Evolutionary conservation across 305 asterid species (phyloP).

Genomic region (Fraxinus albicans): DNA sequence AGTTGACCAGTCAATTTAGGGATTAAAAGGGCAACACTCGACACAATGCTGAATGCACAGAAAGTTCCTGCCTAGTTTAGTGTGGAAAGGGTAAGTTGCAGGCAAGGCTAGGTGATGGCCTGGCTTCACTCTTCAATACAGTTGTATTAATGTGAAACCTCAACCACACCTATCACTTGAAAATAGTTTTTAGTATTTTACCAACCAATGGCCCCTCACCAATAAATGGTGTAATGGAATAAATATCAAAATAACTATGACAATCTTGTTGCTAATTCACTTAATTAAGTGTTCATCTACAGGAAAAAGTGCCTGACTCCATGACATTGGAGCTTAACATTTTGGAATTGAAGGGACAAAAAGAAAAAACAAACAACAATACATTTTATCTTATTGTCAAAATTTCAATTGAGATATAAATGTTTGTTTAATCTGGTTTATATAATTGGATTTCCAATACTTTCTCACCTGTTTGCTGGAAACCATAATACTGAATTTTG

Average conservation of each 20-base stretch:
- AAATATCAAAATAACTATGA: not conserved
- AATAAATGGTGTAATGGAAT: not conserved
- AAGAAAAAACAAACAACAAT: not conserved
- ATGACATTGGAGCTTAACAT: not conserved
- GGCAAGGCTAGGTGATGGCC: not conserved
- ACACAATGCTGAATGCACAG: not conserved
- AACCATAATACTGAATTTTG: not conserved
- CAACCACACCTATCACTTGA: not conserved
- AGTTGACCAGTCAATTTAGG: not conserved
- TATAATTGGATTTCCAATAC: not conserved
- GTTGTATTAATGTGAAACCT: not conserved
- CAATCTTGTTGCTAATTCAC: not conserved
- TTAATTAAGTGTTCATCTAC: not conserved
- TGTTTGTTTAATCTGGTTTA: not conserved
- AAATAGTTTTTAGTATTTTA: not conserved
- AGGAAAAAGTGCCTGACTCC: not conserved
- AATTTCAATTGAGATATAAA: not conserved
- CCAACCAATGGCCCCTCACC: not conserved
- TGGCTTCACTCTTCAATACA: not conserved
- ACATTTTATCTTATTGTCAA: conserved; percentile 7
- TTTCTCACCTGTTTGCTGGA: not conserved
- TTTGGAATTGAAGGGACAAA: not conserved
- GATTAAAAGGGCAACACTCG: not conserved
- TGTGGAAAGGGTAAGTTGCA: not conserved
- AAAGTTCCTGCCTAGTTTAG: not conserved